Evolutionary conservation across 192 early-diverging fungal species (phyloP), one percentile per base, ranked within the genome.

Genomic region (Podila epicladia): DNA sequence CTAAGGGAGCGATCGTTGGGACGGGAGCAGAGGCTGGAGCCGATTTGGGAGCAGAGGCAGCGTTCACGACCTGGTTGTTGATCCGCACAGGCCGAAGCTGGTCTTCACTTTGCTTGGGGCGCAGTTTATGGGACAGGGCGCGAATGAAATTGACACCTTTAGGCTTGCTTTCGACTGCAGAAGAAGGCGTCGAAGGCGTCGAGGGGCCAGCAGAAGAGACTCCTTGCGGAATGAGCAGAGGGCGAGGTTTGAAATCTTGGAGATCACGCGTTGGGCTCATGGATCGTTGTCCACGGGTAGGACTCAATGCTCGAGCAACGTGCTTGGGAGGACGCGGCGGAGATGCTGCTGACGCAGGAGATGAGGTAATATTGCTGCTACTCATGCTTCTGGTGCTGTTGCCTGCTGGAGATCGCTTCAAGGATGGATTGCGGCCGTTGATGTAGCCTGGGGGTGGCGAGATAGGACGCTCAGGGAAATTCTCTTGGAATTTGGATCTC

Each of bases 401-500:
- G 2, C 41, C 41, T 17, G 41, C 41, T 15, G 41, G 41, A 45
- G 41, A 45, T 17, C 41, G 41, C 41, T 15, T 45, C 41, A 45
- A 45, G 15, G 41, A 49, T 7, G 62, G 28, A 5, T 28, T 26
- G 7, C 55, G 29, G 37, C 62, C 37, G 5, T 49, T 38, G 12
- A 22, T 41, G 35, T 77, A 77, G 2, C 75, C 75, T 37, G 41
- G 29, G 15, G 75, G 69, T 1, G 75, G 75, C 8, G 75, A 79
- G 55, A 72, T 49, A 2, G 75, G 75, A 5, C 70, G 64, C 26
- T 79, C 75, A 26, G 75, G 75, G 53, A 79, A 79, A 65, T 41
- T 72, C 55, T 79, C 75, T 1, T 72, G 70, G 60, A 79, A 79
- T 22, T 79, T 79, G 28, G 75, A 79, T 31, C 49, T 71, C 26